Conservation (phyloP, 495 filamentous ascomycete species). For the Sordaria brevicollis region DNA sequence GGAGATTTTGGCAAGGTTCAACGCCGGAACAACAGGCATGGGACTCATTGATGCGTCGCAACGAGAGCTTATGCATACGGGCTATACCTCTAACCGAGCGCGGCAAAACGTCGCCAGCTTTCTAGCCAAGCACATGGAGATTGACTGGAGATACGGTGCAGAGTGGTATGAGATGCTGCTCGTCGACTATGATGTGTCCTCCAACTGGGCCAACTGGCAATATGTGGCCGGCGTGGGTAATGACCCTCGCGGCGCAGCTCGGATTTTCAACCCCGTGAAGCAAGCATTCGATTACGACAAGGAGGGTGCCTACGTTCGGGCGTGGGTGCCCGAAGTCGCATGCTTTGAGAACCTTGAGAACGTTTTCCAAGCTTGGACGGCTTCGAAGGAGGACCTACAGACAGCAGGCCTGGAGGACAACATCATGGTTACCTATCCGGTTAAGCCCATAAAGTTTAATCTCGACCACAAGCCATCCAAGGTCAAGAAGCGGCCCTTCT, state of each 20-base stretch:
- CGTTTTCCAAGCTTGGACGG: slow-evolving; percentile 55
- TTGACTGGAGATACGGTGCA: slow-evolving; percentile 67
- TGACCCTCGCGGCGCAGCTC: slow-evolving; percentile 51
- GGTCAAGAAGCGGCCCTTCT: slow-evolving; percentile 18
- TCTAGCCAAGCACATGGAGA: slow-evolving; percentile 56
- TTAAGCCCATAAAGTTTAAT: slow-evolving; percentile 46
- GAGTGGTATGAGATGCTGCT: slow-evolving; percentile 69
- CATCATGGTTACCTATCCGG: slow-evolving; percentile 44
- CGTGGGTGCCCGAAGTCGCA: slow-evolving; percentile 55
- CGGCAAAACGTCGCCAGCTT: slow-evolving; percentile 64
- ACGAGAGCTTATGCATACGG: slow-evolving; percentile 58
- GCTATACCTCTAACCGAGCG: slow-evolving; percentile 61
- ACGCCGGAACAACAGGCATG: slow-evolving; percentile 53
- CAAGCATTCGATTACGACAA: slow-evolving; percentile 61
- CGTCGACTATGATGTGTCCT: slow-evolving; percentile 59
- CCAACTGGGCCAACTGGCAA: slow-evolving; percentile 73
- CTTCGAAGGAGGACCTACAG: slow-evolving; percentile 38
- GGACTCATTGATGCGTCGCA: slow-evolving; percentile 62
- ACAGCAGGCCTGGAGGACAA: slow-evolving; percentile 38
- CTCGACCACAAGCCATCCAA: slow-evolving; percentile 32
- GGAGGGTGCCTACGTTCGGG: slow-evolving; percentile 51
- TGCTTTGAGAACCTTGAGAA: slow-evolving; percentile 40
- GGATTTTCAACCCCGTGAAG: slow-evolving; percentile 67
- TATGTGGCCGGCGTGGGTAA: slow-evolving; percentile 66
- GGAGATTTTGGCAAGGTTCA: slow-evolving; percentile 38